Conservation (phyloP, 208 protist genomes). For the Crithidia sp. region DNA sequence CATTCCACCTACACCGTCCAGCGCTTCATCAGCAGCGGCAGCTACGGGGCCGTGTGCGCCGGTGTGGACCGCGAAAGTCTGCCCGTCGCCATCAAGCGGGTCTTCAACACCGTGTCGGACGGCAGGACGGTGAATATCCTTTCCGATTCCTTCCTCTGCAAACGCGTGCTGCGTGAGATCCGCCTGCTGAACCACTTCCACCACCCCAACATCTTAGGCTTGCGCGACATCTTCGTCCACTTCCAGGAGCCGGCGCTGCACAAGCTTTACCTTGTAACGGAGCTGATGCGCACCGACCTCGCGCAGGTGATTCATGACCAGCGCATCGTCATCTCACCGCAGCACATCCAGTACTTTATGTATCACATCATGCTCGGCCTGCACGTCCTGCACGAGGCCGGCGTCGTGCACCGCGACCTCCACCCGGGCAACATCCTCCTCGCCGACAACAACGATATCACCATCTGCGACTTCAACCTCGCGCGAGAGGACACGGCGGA, state of each 20-base stretch:
- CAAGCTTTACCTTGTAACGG: conserved; percentile 97
- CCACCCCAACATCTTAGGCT: conserved; percentile 96
- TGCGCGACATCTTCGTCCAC: conserved; percentile 95
- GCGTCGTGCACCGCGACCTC: conserved; percentile 92
- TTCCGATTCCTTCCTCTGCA: conserved; percentile 88
- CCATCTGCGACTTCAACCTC: conserved; percentile 97
- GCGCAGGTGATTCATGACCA: conserved; percentile 95
- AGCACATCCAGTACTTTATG: conserved; percentile 97
- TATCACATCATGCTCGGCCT: conserved; percentile 95
- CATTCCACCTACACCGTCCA: conserved; percentile 77
- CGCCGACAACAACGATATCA: conserved; percentile 94
- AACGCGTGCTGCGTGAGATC: conserved; percentile 93
- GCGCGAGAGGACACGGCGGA: conserved; percentile 90
- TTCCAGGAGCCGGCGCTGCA: conserved; percentile 82
- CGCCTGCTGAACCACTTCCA: conserved; percentile 95
- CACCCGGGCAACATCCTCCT: conserved; percentile 91
- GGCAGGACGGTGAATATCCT: conserved; percentile 85
- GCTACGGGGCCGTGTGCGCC: conserved; percentile 89
- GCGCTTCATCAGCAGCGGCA: conserved; percentile 88
- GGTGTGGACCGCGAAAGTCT: conserved; percentile 69
- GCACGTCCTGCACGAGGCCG: conserved; percentile 92
- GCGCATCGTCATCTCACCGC: conserved; percentile 94
- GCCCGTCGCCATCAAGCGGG: conserved; percentile 84
- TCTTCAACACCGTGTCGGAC: conserved; percentile 89
- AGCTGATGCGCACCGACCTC: conserved; percentile 95